A percentile compares a stretch with the other conserved stretches of the same genome.
Conservation (phyloP, 371 early-diverging fungal genomes). For the Mucor indicus region DNA sequence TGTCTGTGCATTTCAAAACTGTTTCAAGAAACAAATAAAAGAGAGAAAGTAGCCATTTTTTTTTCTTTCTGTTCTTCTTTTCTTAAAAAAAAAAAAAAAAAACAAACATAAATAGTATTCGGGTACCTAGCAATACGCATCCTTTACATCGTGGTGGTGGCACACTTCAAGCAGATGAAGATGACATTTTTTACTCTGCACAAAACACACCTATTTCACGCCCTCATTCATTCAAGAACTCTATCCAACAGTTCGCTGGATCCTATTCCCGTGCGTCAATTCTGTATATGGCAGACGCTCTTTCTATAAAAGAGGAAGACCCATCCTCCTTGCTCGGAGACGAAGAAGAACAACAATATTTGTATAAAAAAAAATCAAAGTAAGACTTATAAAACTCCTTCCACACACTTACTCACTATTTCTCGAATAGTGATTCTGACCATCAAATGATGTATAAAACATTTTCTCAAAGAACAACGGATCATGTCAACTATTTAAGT, state of each 20-base stretch:
- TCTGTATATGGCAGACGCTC: constrained; percentile 31
- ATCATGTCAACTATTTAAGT: background rate
- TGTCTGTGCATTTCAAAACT: too few relatives aligned
- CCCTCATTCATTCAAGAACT: constrained; percentile 20
- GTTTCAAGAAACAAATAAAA: too few relatives aligned
- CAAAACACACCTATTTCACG: constrained; percentile 16
- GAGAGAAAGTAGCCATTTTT: background rate
- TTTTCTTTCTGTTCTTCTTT: constrained; percentile 1
- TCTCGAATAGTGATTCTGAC: too few relatives aligned
- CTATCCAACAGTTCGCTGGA: constrained; percentile 32
- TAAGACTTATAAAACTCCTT: too few relatives aligned
- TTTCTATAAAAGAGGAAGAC: constrained; percentile 8
- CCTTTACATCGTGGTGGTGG: constrained; percentile 16
- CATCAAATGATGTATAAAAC: constrained; percentile 9
- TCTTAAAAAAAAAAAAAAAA: background rate
- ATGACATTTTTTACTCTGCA: constrained; percentile 11
- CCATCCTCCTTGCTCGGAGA: background rate
- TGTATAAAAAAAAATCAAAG: too few relatives aligned
- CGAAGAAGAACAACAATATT: constrained; percentile 6
- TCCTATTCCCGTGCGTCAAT: constrained; percentile 41
- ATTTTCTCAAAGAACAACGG: constrained; percentile 8
- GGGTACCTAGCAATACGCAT: constrained; percentile 33
- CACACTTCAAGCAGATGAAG: constrained; percentile 1
- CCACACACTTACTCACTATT: too few relatives aligned
- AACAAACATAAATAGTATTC: too few relatives aligned